Evolutionary conservation across 75 land plant species (phyloP), one percentile per base, ranked within the genome.

Genomic region (Isoetes taiwanensis): DNA sequence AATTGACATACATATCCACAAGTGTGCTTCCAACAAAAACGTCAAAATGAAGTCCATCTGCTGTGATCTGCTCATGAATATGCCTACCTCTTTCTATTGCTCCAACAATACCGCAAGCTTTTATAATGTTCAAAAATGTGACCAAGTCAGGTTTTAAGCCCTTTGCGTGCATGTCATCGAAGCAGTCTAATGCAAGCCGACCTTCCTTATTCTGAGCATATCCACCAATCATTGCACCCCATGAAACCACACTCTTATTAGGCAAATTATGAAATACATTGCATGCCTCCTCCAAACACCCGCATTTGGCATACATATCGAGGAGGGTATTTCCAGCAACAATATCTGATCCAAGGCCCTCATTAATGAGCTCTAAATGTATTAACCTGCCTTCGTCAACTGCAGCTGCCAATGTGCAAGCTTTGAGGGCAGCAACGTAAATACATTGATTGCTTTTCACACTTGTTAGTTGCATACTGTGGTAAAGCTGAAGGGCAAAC

Each of bases 41-140:
- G n/a, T 56, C 37, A 12, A 3, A 16, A 32, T 17, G 17, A 3
- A 12, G 14, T 38, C n/a, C 58, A 5, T 32, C 20, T 56, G 20
- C 14, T 19, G n/a, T 31, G 12, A 14, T 31, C 6, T 31, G 42
- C 19, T 16, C 12, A 5, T 29, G 43, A 16, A 12, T 10, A 19
- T n/a, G 48, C 37, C 59, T 68, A 1, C 80, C 76, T 27, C 64
- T 38, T 28, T 52, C 41, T 28, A 52, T 20, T 19, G 24, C 21
- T 2, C 58, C 70, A 24, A 54, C 29, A 55, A 55, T 58, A 30
- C 59, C 53, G 28, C 75, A 64, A 12, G 66, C 64, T 17, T 70
- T 48, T 27, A 79, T 56, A 5, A 75, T 34, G 32, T 56, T 72
- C 0, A 69, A 57, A 37, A 68, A 68, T 17, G 76, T 68, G 41